Conservation (phyloP, 805 yeast genomes). For the Yamadazyma takamatsuzukensis region DNA sequence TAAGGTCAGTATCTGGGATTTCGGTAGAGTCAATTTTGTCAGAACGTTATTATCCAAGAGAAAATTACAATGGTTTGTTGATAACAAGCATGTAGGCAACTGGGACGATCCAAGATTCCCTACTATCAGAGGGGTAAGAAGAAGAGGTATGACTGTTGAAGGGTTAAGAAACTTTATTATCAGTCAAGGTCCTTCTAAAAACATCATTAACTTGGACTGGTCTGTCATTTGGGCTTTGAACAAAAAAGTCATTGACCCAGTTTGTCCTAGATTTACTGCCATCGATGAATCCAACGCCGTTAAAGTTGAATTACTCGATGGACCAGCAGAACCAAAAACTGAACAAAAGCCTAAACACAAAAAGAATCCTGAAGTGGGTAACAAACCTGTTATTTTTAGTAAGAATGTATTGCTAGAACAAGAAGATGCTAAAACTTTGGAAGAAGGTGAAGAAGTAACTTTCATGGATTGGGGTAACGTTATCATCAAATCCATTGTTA, state of each 20-base stretch:
- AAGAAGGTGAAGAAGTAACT: constrained; percentile 89
- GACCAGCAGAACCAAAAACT: constrained; percentile 56
- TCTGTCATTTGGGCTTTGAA: constrained; percentile 95
- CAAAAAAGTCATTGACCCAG: constrained; percentile 95
- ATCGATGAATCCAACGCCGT: constrained; percentile 64
- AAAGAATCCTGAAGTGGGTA: constrained; percentile 89
- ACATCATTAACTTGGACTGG: constrained; percentile 97
- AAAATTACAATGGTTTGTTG: constrained; percentile 99
- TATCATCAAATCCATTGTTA: constrained; percentile 66
- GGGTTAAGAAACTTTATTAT: constrained; percentile 92
- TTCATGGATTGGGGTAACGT: constrained; percentile 99
- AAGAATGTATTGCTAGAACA: constrained; percentile 74
- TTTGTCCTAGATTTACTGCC: constrained; percentile 94
- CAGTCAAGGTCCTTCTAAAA: constrained; percentile 97
- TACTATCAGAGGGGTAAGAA: constrained; percentile 97
- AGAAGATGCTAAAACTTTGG: constrained; percentile 66
- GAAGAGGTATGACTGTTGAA: constrained; percentile 99
- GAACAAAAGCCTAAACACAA: constrained; percentile 91
- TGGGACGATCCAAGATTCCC: constrained; percentile 99
- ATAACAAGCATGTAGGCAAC: constrained; percentile 76
- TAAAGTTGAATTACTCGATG: constrained; percentile 58
- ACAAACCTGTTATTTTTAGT: constrained; percentile 68
- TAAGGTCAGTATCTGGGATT: constrained; percentile 97
- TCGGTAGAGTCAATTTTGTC: constrained; percentile 94
- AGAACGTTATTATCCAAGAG: constrained; percentile 95